Conservation (phyloP, 2,329 filamentous ascomycete species). For the Basipetospora chlamydospora region DNA sequence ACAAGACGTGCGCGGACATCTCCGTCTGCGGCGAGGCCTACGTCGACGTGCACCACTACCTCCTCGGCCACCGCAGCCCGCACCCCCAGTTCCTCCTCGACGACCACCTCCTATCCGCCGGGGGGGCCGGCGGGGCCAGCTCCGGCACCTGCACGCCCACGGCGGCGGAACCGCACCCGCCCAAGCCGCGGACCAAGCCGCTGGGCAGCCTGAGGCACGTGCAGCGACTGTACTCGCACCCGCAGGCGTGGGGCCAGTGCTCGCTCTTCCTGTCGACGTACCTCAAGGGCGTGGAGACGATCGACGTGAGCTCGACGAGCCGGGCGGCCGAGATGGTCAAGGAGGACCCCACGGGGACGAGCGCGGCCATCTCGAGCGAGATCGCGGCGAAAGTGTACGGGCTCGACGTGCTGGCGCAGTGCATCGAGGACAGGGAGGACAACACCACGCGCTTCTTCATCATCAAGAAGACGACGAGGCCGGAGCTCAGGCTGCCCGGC, state of each 20-base stretch:
- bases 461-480: constrained; percentile 25
- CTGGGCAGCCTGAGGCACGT: constrained; percentile 43
- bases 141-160: constrained; percentile 38
- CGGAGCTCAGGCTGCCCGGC: background rate
- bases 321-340: constrained; percentile 66
- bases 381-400: constrained; percentile 56
- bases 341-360: constrained; percentile 40
- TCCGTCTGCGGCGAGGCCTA: constrained; percentile 74
- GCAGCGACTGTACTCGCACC: constrained; percentile 75
- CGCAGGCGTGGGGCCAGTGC: constrained; percentile 92
- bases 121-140: constrained; percentile 11
- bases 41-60: constrained; percentile 74
- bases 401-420: constrained; percentile 52
- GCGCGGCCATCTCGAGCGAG: constrained; percentile 64
- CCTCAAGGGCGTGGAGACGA: constrained; percentile 59
- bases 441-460: constrained; percentile 74
- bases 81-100: constrained; percentile 12
- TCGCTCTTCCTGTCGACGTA: constrained; percentile 55
- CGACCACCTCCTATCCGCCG: constrained; percentile 8
- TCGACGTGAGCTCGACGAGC: constrained; percentile 77
- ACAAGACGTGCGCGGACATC: constrained; percentile 49
- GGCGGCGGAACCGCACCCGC: constrained; percentile 24
- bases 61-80: constrained; percentile 43
- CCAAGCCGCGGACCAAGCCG: constrained; percentile 32
- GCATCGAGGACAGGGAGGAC: constrained; percentile 59